Base-by-base conservation (phyloP, 306 rosid genomes). In the Quercus aquifolioides region DNA sequence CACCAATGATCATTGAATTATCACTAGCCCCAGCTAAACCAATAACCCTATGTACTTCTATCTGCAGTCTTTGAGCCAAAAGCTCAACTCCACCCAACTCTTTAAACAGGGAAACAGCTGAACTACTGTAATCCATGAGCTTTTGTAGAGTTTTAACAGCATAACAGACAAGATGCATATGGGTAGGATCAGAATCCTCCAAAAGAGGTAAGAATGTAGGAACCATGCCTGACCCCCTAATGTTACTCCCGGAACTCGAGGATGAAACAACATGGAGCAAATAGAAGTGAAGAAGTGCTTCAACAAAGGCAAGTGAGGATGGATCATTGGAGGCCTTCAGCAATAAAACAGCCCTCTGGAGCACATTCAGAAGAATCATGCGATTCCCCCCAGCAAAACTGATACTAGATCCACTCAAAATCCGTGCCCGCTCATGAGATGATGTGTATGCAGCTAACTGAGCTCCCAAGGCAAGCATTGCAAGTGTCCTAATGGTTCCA, bases 191-290 rank as follows among this genome's bases (percentile, higher is more conserved):
- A 83, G 91, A 86, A 90, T 94, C 99, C 86, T 92, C 99, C 89
- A 94, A 82, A 69, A 94, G 90, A 60, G 99, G 97, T 81, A 94
- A 89, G 87, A 94, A 94, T 72, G 97, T 94, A 35, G 99, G 97
- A 86, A 94, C 99, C 99, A 94, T 94, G 85, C 99, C 97, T 71
- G 97, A 94, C 74, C 95, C 97, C 85, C 99, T 87, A 23, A 92
- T 83, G 69, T 90, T 92, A 82, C 89, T 94, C 85, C 99, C 99
- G 5, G 99, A 87, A 78, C 95, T 83, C 19, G 98, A 94, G 4
- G 99, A 91, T 19, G 99, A 94, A 78, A 94, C 97, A 74, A 92
- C 97, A 86, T 94, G 99, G 15, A 94, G 91, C 88, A 94, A 85
- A 88, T 94, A 94, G 81, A 94, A 94, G 85, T 92, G 97, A 87